These are phyloP conservation scores for Agastache rugosa DNA, from an alignment of 257 asterid genomes.

Conservation along the genomic window DNA sequence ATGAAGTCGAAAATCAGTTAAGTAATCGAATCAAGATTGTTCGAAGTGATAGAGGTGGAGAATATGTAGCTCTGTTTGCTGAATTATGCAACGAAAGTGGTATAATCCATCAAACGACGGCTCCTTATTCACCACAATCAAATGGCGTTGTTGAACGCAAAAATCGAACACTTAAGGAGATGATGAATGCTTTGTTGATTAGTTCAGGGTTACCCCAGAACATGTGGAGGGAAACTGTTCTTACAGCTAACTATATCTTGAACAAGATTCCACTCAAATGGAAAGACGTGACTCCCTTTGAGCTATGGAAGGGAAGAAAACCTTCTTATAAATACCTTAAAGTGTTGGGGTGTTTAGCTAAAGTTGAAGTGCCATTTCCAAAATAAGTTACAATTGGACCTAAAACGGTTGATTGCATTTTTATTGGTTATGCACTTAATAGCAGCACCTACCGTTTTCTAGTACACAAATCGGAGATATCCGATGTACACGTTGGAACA, in stretches of 20 bases:
- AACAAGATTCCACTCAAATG: not conserved
- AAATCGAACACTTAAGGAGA: not conserved
- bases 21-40: not conserved
- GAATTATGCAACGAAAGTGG: not conserved
- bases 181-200: not conserved
- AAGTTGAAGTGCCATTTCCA: too few relatives aligned
- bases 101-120: not conserved
- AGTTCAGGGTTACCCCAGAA: not conserved
- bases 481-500: too few relatives aligned
- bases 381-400: too few relatives aligned
- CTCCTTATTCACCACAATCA: not conserved
- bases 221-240: not conserved
- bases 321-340: too few relatives aligned
- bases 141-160: not conserved
- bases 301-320: too few relatives aligned
- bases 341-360: too few relatives aligned
- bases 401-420: too few relatives aligned
- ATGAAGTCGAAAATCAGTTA: not conserved
- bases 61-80: not conserved
- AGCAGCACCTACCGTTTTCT: too few relatives aligned
- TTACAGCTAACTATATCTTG: not conserved
- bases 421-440: too few relatives aligned
- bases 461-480: too few relatives aligned
- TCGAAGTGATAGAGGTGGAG: not conserved
- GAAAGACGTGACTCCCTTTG: not conserved